Conservation (phyloP, 208 protist species). For the Acanthamoeba healyi region DNA sequence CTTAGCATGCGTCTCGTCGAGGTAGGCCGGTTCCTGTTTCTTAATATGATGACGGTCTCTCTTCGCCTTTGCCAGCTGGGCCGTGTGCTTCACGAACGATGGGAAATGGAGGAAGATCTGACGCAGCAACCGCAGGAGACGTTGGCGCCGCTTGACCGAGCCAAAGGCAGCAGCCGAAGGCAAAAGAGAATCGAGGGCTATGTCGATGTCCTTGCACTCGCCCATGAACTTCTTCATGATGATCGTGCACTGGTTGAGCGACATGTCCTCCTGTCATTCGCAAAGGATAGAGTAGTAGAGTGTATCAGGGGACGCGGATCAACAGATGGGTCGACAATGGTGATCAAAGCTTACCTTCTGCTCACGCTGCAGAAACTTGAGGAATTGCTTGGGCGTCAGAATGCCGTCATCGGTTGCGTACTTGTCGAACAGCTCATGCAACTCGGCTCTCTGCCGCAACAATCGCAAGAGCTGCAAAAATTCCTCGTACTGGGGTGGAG, state of each 20-base stretch:
- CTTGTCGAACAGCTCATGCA: constrained; percentile 71
- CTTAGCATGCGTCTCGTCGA: background rate
- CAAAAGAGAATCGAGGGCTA: background rate
- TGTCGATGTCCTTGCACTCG: constrained; percentile 62
- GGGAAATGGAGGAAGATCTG: constrained; percentile 48
- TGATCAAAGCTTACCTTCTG: constrained; percentile 73
- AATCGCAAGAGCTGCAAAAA: constrained; percentile 5
- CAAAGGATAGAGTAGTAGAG: background rate
- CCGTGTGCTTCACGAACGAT: constrained; percentile 10
- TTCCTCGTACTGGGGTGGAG: background rate
- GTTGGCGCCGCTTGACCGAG: background rate
- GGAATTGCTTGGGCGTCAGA: constrained; percentile 66
- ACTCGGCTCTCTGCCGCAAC: constrained; percentile 63
- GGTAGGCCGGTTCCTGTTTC: background rate
- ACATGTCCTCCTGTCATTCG: constrained; percentile 65
- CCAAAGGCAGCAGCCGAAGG: background rate
- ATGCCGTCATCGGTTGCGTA: constrained; percentile 27
- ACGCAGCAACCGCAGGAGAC: background rate
- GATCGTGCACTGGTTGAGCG: background rate
- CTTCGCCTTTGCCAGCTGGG: background rate
- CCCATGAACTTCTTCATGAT: constrained; percentile 1
- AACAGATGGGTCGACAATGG: too few species aligned
- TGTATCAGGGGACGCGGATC: constrained; percentile 3
- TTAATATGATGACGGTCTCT: background rate
- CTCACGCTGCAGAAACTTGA: constrained; percentile 77